Evolutionary conservation across 1,284 basidiomycete species (phyloP).

Genomic region (Malassezia psittaci): DNA sequence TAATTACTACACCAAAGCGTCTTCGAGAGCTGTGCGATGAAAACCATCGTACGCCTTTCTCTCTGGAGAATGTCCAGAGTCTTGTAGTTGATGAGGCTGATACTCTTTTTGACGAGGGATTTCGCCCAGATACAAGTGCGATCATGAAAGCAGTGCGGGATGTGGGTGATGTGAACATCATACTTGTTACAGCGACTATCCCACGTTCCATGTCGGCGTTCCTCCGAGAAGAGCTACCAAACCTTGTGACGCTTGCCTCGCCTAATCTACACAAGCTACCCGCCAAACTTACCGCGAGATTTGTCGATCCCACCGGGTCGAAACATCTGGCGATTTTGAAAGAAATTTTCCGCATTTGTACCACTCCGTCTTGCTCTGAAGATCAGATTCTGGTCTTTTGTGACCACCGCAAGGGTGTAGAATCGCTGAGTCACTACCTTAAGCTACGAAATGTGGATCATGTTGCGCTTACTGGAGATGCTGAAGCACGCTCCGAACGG

Average conservation of each 20-base stretch:
- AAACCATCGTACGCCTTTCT: background rate
- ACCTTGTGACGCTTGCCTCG: conserved; percentile 61
- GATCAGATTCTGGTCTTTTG: conserved; percentile 66
- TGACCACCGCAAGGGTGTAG: conserved; percentile 62
- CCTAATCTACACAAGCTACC: conserved; percentile 71
- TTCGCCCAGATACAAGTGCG: conserved; percentile 22
- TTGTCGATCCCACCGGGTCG: conserved; percentile 62
- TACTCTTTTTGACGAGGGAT: conserved; percentile 60
- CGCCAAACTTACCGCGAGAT: conserved; percentile 59
- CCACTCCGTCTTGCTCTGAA: conserved; percentile 55
- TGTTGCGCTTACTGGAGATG: conserved; percentile 16
- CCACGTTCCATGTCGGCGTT: conserved; percentile 63
- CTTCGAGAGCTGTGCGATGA: conserved; percentile 60
- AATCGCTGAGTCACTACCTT: conserved; percentile 56
- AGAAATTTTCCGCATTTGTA: conserved; percentile 63
- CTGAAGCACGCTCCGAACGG: conserved; percentile 6
- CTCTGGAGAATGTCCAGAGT: conserved; percentile 79
- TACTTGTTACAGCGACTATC: conserved; percentile 77
- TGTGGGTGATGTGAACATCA: conserved; percentile 40
- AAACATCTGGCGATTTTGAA: conserved; percentile 65
- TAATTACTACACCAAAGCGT: conserved; percentile 62
- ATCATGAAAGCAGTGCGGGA: conserved; percentile 5
- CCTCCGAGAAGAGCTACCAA: conserved; percentile 58
- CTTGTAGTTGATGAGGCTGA: conserved; percentile 95
- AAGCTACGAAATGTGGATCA: conserved; percentile 55